These are phyloP conservation scores for Rhododendron simsii DNA, from an alignment of 148 eudicot genomes.

Conservation along the genomic window DNA sequence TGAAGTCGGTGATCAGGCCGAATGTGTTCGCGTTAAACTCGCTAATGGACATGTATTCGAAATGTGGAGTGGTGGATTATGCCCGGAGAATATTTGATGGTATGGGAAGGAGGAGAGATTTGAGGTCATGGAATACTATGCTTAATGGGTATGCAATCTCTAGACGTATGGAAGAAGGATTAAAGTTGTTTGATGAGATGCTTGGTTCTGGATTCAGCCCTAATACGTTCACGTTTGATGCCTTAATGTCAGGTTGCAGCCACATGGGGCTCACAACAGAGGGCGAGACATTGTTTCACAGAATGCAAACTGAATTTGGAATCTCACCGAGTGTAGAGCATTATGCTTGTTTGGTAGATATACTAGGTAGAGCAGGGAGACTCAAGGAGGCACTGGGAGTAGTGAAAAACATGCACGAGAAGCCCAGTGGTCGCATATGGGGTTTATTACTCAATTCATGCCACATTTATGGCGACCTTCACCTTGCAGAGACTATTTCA, in stretches of 20 bases:
- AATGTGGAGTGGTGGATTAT: conserved; percentile 35
- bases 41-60: conserved; percentile 43
- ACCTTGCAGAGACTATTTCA: conserved; percentile 28
- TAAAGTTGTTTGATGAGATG: conserved; percentile 32
- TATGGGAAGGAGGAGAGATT: conserved; percentile 27
- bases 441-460: conserved; percentile 44
- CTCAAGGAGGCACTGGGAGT: conserved; percentile 34
- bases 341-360: conserved; percentile 46
- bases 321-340: conserved; percentile 33
- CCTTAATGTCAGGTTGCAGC: conserved; percentile 37
- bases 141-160: conserved; percentile 34
- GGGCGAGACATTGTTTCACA: conserved; percentile 24
- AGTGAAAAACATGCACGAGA: conserved; percentile 36
- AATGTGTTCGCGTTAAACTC: conserved; percentile 30
- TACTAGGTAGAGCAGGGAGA: conserved; percentile 38
- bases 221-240: conserved; percentile 31
- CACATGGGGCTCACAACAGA: conserved; percentile 21
- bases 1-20: conserved; percentile 22
- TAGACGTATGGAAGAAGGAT: conserved; percentile 25
- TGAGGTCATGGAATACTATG: conserved; percentile 34
- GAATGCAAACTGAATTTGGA: conserved; percentile 29
- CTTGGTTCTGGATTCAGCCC: conserved; percentile 23
- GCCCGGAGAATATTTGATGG: conserved; percentile 28
- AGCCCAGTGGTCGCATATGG: conserved; percentile 41
- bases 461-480: conserved; percentile 28